These are phyloP conservation scores for Piper longum DNA, from an alignment of 164 flowering plant species.

Conservation along the genomic window DNA sequence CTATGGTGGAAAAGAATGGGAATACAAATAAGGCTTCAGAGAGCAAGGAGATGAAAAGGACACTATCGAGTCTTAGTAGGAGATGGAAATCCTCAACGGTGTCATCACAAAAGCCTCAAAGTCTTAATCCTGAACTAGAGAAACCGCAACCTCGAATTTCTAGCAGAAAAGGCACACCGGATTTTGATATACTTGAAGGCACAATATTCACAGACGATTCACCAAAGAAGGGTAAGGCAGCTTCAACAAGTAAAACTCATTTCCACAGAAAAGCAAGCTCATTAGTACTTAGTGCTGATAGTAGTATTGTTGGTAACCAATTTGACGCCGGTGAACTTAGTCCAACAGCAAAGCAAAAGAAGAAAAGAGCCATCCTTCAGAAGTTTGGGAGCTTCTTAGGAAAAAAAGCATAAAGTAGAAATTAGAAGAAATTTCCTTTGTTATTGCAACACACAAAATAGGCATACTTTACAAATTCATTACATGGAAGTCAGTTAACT, in stretches of 20 bases:
- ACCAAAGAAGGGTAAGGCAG: constrained; percentile 8
- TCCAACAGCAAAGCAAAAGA: constrained; percentile 17
- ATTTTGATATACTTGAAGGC: constrained; percentile 36
- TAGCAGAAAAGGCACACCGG: constrained; percentile 7
- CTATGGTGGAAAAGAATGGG: constrained; percentile 13
- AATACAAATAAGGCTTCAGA: constrained; percentile 2
- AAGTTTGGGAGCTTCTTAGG: constrained; percentile 52
- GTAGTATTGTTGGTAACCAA: constrained; percentile 22
- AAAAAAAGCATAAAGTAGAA: constrained; percentile 18
- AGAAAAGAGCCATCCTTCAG: constrained; percentile 41
- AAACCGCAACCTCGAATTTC: constrained; percentile 15
- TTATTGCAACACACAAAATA: no score
- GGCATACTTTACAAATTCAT: no score
- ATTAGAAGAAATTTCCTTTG: neutral
- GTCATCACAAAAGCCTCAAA: constrained; percentile 2
- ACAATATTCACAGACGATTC: constrained; percentile 40
- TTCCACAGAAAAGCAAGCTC: constrained; percentile 20
- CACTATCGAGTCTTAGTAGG: constrained; percentile 9
- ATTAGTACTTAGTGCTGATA: constrained; percentile 18
- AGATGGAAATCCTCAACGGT: neutral
- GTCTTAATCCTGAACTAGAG: constrained; percentile 24
- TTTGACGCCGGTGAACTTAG: constrained; percentile 25
- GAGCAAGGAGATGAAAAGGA: constrained; percentile 12
- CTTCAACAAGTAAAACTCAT: neutral
- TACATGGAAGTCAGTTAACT: no score